Evolutionary conservation across 148 eudicot genomes (phyloP), one percentile per base, ranked within the genome.

Genomic region (Polygonum maritimum): DNA sequence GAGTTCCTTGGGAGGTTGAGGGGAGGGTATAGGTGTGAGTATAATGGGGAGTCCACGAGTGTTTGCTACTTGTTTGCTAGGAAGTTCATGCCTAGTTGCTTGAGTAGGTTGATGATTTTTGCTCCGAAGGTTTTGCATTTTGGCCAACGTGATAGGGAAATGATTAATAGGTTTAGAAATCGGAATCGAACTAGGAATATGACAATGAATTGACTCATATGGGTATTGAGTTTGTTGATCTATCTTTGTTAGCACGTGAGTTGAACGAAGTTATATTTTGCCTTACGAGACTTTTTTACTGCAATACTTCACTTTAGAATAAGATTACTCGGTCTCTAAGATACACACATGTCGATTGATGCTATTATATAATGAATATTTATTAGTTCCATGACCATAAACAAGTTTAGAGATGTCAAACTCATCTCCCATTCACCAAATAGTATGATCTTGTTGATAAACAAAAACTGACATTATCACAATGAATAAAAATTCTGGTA

Each of bases 11-110:
- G 63, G 31, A 62, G 74, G 69, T 69, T 92, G 80, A 88, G 91
- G 79, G 70, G 8, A 44, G 89, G 86, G 14, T 31, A 26, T 16
- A 74, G 74, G 9, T 90, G 98, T 31, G 73, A 76, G 75, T 90
- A 90, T 69, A 88, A 89, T 80, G 93, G 98, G 19, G 58, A 70
- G 69, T 18, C 0, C 26, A 87, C 83, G 1, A 76, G 58, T 9
- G 47, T 84, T 39, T 93, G 98, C 51, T 85, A 74, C 83, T 73
- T 93, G 81, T 93, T 93, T 86, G 98, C 94, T 5, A 87, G 98
- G 86, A 93, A 93, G 80, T 93, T 93, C 69, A 73, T 81, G 82
- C 93, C 90, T 0, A 78, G 81, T 52, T 38, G 88, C 38, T 78
- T 93, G 21, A 67, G 44, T 67, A 67, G 71, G 45, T 16, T 67